These are phyloP conservation scores for Hyaloperonospora arabidopsidis DNA, from an alignment of 352 stramenopile genomes.

Conservation along the genomic window DNA sequence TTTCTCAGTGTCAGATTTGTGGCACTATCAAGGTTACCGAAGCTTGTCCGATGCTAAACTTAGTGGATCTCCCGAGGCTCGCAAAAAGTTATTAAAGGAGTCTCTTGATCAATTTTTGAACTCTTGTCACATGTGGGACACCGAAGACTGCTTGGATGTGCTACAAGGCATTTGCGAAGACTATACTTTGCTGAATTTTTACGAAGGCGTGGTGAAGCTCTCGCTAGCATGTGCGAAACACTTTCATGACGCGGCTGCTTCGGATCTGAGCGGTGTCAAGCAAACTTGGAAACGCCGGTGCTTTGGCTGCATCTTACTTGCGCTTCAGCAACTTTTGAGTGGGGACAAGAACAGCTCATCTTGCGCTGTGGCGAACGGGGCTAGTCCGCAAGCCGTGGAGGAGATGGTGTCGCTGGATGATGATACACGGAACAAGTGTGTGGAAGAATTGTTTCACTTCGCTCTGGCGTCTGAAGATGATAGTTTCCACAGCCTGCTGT, in stretches of 20 bases:
- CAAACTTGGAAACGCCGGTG: conserved; percentile 64
- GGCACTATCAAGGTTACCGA: conserved; percentile 82
- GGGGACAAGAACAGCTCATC: conserved; percentile 11
- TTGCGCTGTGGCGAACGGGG: conserved; percentile 10
- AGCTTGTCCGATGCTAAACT: conserved; percentile 74
- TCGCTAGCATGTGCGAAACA: conserved; percentile 71
- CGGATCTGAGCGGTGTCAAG: conserved; percentile 58
- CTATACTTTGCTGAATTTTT: conserved; percentile 70
- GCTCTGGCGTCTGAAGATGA: conserved; percentile 63
- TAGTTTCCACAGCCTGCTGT: conserved; percentile 71
- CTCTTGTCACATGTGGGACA: conserved; percentile 82
- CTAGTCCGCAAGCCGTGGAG: conserved; percentile 59
- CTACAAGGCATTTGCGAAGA: conserved; percentile 75
- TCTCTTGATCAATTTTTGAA: conserved; percentile 76
- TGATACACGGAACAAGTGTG: conserved; percentile 48
- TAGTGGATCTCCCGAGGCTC: conserved; percentile 49
- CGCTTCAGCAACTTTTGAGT: conserved; percentile 52
- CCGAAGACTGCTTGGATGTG: conserved; percentile 65
- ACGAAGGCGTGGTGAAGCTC: conserved; percentile 82
- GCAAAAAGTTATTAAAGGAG: conserved; percentile 54
- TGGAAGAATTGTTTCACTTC: conserved; percentile 73
- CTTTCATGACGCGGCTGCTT: conserved; percentile 61
- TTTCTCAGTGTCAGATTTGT: conserved; percentile 74
- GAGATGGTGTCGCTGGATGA: conserved; percentile 73
- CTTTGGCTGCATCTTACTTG: conserved; percentile 67